Evolutionary conservation across 2,329 filamentous ascomycete genomes (phyloP).

Genomic region (Tothia fuscella): DNA sequence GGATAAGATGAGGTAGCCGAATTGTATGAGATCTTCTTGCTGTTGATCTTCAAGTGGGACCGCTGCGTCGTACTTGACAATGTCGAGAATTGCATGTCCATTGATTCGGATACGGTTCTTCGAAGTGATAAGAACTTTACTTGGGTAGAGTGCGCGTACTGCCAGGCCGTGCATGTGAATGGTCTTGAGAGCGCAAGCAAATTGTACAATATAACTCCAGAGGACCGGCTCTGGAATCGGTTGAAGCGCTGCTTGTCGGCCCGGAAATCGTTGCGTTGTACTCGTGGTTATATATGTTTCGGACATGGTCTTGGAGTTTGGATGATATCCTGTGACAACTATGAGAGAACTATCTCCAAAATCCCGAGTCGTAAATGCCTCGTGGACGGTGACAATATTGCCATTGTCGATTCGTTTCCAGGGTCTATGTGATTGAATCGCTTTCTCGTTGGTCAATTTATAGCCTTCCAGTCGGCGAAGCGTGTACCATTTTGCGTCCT

Average conservation of each 20-base stretch:
- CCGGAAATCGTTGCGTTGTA: slow-evolving; percentile 15
- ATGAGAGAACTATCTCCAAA: slow-evolving; percentile 94
- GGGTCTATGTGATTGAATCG: slow-evolving; percentile 71
- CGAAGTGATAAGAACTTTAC: slow-evolving; percentile 79
- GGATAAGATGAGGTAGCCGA: slow-evolving; percentile 74
- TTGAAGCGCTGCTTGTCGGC: slow-evolving; percentile 25
- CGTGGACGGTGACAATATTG: slow-evolving; percentile 73
- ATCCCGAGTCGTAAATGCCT: slow-evolving; percentile 83
- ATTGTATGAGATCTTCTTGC: slow-evolving; percentile 72
- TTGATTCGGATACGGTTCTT: slow-evolving; percentile 83
- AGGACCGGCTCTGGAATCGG: slow-evolving; percentile 58
- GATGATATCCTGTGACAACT: slow-evolving; percentile 87
- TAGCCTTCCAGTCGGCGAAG: slow-evolving; percentile 79
- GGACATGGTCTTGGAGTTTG: slow-evolving; percentile 75
- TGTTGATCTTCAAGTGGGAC: slow-evolving; percentile 62
- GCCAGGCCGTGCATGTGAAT: slow-evolving; percentile 75
- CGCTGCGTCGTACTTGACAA: slow-evolving; percentile 67
- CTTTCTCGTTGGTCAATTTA: slow-evolving; percentile 76
- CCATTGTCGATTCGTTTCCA: slow-evolving; percentile 81
- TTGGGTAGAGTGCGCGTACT: slow-evolving; percentile 73
- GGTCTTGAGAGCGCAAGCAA: slow-evolving; percentile 74
- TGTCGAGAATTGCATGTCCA: slow-evolving; percentile 80
- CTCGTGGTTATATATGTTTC: slow-evolving; percentile 59
- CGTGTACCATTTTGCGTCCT: slow-evolving; percentile 81
- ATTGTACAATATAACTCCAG: slow-evolving; percentile 88